phyloP scores from a whole-genome alignment of 2,329 filamentous ascomycete genomes.

The Claviceps pazoutovae region DNA sequence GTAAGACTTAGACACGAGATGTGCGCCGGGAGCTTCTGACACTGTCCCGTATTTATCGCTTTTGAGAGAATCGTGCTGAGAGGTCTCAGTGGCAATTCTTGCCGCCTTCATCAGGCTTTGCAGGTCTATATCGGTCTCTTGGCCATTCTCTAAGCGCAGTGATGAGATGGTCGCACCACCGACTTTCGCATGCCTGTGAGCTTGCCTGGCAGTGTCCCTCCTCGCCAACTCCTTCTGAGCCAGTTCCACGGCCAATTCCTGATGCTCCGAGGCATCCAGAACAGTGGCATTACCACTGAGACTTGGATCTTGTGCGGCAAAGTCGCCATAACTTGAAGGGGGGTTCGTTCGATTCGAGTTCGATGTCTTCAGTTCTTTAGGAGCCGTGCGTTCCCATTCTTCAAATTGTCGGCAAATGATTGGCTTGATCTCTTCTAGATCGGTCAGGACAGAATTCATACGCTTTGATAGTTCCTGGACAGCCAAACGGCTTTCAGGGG shows the following conservation, averaged over 20 bases:
- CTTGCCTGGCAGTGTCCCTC: slow-evolving; percentile 46
- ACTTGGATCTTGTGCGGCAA: slow-evolving; percentile 46
- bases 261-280: slow-evolving; percentile 56
- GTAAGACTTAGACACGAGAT: slow-evolving; percentile 24
- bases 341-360: slow-evolving; percentile 9
- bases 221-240: slow-evolving; percentile 59
- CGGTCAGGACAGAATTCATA: slow-evolving; percentile 45
- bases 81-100: slow-evolving; percentile 29
- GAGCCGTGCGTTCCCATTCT: slow-evolving; percentile 47
- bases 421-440: slow-evolving; percentile 68
- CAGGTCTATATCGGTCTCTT: slow-evolving; percentile 28
- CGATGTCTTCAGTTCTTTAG: slow-evolving; percentile 17
- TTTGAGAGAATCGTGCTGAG: neutral
- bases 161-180: slow-evolving; percentile 5
- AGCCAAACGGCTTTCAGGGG: slow-evolving; percentile 48
- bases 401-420: slow-evolving; percentile 58
- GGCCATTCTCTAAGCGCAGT: neutral
- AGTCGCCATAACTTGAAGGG: slow-evolving; percentile 27
- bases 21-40: slow-evolving; percentile 12
- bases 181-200: slow-evolving; percentile 34
- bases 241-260: slow-evolving; percentile 62
- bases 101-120: slow-evolving; percentile 40
- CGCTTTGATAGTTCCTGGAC: slow-evolving; percentile 39
- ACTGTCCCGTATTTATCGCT: neutral
- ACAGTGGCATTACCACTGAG: slow-evolving; percentile 43